These are phyloP conservation scores for Colletotrichum nymphaeae DNA, from an alignment of 2,329 filamentous ascomycete species.

Conservation along the genomic window DNA sequence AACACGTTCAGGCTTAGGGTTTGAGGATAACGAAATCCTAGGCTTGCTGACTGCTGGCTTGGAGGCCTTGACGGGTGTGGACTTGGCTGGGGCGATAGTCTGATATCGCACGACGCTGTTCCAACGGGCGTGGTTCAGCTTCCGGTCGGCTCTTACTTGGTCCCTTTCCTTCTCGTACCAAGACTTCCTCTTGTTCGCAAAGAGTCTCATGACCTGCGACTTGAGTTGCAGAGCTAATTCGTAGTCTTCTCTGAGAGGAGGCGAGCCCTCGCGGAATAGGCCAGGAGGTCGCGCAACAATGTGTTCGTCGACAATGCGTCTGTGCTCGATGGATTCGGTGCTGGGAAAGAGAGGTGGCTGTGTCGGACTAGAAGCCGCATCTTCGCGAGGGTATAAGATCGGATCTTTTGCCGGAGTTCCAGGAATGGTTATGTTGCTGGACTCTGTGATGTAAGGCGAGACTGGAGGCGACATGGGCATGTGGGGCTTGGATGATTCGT, in stretches of 20 bases:
- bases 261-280: slow-evolving; percentile 56
- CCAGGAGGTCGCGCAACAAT: slow-evolving; percentile 55
- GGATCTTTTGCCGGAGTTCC: slow-evolving; percentile 59
- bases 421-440: slow-evolving; percentile 47
- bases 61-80: slow-evolving; percentile 40
- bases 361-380: slow-evolving; percentile 52
- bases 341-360: slow-evolving; percentile 63
- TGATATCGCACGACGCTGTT: slow-evolving; percentile 46
- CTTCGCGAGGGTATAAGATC: slow-evolving; percentile 66
- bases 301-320: slow-evolving; percentile 62
- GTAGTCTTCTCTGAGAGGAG: slow-evolving; percentile 65
- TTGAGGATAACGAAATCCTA: slow-evolving; percentile 30
- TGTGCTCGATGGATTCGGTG: slow-evolving; percentile 53
- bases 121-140: slow-evolving; percentile 47
- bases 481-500: slow-evolving; percentile 44
- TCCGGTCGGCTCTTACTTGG: slow-evolving; percentile 59
- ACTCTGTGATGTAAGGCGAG: slow-evolving; percentile 59
- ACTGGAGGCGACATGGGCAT: slow-evolving; percentile 68
- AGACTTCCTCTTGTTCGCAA: slow-evolving; percentile 52
- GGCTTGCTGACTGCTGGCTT: slow-evolving; percentile 27
- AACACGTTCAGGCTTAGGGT: slow-evolving; percentile 46
- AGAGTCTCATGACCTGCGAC: slow-evolving; percentile 62
- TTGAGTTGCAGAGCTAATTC: slow-evolving; percentile 63
- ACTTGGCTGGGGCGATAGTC: slow-evolving; percentile 57
- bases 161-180: slow-evolving; percentile 65